These are phyloP conservation scores for Xerocomus potaroensis DNA, from an alignment of 768 basidiomycete genomes.

Conservation along the genomic window DNA sequence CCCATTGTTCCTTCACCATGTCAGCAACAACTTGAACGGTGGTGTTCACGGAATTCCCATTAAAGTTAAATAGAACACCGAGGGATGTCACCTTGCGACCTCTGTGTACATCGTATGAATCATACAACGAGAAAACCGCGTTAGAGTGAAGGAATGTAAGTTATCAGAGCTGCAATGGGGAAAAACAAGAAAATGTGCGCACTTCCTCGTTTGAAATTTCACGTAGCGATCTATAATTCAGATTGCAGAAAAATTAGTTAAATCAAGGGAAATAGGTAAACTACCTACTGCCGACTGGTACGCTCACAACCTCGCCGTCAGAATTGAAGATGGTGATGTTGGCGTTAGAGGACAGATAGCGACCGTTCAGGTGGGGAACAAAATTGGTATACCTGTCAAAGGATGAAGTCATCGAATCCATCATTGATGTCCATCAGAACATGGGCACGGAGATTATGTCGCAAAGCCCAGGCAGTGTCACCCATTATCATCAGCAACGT, in stretches of 20 bases:
- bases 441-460: neutral
- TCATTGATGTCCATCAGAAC: neutral
- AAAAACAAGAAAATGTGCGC: slow-evolving; percentile 15
- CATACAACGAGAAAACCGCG: neutral
- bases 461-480: neutral
- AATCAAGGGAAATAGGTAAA: neutral
- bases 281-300: slow-evolving; percentile 42
- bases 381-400: slow-evolving; percentile 56
- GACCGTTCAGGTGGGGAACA: slow-evolving; percentile 58
- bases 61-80: slow-evolving; percentile 77
- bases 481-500: neutral
- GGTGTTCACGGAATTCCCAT: slow-evolving; percentile 63
- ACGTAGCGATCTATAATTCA: slow-evolving; percentile 45
- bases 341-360: slow-evolving; percentile 81
- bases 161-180: neutral
- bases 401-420: neutral
- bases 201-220: slow-evolving; percentile 77
- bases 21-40: slow-evolving; percentile 68
- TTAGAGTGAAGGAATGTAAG: neutral
- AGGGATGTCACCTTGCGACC: slow-evolving; percentile 75
- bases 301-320: slow-evolving; percentile 32
- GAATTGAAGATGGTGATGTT: slow-evolving; percentile 68
- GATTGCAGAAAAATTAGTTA: slow-evolving; percentile 34
- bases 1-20: slow-evolving; percentile 82
- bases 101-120: slow-evolving; percentile 23